A percentile compares a stretch with the other conserved stretches of the same genome.
These are phyloP conservation scores for Tremellales sp. DNA, from an alignment of 1,284 basidiomycete genomes.

Conservation along the genomic window DNA sequence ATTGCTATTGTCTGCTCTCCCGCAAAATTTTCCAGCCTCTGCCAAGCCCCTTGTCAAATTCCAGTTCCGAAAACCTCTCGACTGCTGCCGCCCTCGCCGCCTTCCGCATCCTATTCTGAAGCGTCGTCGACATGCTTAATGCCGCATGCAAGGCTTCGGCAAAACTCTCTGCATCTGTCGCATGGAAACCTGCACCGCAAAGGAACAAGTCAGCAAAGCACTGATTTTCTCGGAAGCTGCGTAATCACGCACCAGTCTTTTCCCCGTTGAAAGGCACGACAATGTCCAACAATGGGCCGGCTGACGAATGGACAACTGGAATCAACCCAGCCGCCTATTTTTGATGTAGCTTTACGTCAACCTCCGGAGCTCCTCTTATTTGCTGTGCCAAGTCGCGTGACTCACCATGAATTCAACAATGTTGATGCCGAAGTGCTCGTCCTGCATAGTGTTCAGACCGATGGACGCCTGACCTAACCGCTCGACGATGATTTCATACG, in stretches of 20 bases:
- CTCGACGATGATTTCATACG: conserved; percentile 65
- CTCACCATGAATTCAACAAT: conserved; percentile 94
- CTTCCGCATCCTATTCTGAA: conserved; percentile 61
- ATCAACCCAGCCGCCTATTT: conserved; percentile 85
- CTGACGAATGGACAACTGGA: conserved; percentile 87
- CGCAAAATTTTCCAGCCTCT: conserved; percentile 36
- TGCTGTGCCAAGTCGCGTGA: conserved; percentile 6
- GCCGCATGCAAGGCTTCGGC: conserved; percentile 65
- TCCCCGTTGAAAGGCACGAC: conserved; percentile 70
- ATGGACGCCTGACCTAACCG: conserved; percentile 71
- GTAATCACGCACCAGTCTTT: conserved; percentile 58
- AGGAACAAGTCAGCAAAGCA: not conserved
- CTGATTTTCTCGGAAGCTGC: not conserved
- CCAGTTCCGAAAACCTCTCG: conserved; percentile 67
- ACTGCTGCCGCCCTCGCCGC: conserved; percentile 68
- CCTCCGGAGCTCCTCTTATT: not conserved
- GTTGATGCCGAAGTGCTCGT: conserved; percentile 99
- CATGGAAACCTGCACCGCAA: conserved; percentile 69
- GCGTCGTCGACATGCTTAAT: conserved; percentile 57
- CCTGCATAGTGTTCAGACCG: conserved; percentile 94
- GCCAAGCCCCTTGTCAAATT: conserved; percentile 71
- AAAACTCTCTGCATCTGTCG: conserved; percentile 64
- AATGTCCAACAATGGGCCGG: conserved; percentile 87
- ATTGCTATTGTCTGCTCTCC: conserved; percentile 4
- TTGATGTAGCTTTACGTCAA: conserved; percentile 9